Evolutionary conservation across 495 filamentous ascomycete species (phyloP).

Genomic region (Evernia prunastri): DNA sequence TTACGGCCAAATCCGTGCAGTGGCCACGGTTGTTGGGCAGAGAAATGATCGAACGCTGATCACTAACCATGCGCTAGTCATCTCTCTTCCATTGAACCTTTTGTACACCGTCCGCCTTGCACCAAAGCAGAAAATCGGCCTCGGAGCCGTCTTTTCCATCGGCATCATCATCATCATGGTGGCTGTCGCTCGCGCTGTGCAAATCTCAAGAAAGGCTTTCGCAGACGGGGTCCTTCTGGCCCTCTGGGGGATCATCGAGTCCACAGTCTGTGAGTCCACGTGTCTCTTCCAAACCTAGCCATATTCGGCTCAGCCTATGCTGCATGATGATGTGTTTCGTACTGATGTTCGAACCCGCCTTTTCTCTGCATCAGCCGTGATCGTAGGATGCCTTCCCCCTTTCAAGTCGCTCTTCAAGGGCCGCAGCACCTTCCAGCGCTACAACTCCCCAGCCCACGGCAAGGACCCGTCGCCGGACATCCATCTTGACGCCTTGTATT

Average conservation of each 20-base stretch:
- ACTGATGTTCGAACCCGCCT: not conserved
- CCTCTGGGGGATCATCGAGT: slow-evolving; percentile 34
- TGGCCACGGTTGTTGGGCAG: not conserved
- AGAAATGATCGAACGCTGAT: not conserved
- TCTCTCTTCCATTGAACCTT: slow-evolving; percentile 32
- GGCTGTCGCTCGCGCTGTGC: slow-evolving; percentile 31
- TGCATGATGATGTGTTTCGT: not conserved
- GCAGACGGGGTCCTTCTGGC: slow-evolving; percentile 28
- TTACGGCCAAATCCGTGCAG: too few species aligned
- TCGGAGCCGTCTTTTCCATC: slow-evolving; percentile 32
- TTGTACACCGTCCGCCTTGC: slow-evolving; percentile 30
- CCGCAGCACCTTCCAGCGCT: not conserved
- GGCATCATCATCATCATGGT: slow-evolving; percentile 33
- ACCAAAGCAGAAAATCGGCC: slow-evolving; percentile 31
- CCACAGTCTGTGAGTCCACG: slow-evolving; percentile 29
- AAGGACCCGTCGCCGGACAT: not conserved
- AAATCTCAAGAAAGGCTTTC: slow-evolving; percentile 28
- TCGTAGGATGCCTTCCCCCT: slow-evolving; percentile 44
- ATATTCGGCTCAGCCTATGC: not conserved
- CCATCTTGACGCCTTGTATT: too few species aligned
- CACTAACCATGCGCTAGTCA: slow-evolving; percentile 28
- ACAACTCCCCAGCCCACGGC: not conserved
- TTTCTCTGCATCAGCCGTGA: slow-evolving; percentile 33
- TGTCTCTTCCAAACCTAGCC: not conserved
- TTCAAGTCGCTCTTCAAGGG: slow-evolving; percentile 34